A percentile compares a stretch with the other conserved stretches of the same genome.
These are phyloP conservation scores for Saccharata proteae DNA, from an alignment of 2,329 filamentous ascomycete genomes.

Conservation along the genomic window DNA sequence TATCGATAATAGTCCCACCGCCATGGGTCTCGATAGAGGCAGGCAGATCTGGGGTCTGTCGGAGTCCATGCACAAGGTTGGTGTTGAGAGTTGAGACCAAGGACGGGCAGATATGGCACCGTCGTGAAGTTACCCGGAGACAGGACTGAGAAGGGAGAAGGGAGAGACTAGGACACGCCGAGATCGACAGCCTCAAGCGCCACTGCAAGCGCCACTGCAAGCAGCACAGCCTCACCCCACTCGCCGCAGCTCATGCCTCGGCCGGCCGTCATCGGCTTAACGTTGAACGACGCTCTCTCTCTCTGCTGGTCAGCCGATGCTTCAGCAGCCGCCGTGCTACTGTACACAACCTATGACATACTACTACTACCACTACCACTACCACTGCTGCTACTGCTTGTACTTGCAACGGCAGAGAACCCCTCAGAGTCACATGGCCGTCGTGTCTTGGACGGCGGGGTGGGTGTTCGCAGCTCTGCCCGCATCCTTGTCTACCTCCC, in stretches of 20 bases:
- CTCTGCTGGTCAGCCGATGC: slow-evolving; percentile 9
- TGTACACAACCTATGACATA: no score
- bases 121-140: no score
- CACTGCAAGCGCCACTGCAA: slow-evolving; percentile 5
- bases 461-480: slow-evolving; percentile 1
- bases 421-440: slow-evolving; percentile 7
- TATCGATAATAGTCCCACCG: slow-evolving; percentile 7
- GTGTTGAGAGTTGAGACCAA: slow-evolving; percentile 1
- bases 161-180: slow-evolving; percentile 6
- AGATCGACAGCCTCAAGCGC: slow-evolving; percentile 9
- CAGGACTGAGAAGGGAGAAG: neutral
- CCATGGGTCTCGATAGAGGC: slow-evolving; percentile 7
- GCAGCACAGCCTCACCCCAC: slow-evolving; percentile 8
- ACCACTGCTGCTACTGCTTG: no score
- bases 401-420: slow-evolving; percentile 4
- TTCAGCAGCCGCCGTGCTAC: slow-evolving; percentile 9
- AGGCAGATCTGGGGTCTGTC: slow-evolving; percentile 5
- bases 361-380: no score
- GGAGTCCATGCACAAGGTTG: no score
- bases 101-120: neutral
- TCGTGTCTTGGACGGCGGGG: slow-evolving; percentile 3
- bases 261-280: neutral
- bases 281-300: slow-evolving; percentile 5
- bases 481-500: slow-evolving; percentile 1
- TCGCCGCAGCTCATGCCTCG: neutral